phyloP scores from a whole-genome alignment of 2,329 filamentous ascomycete genomes.

The Sphaceloma murrayae region DNA sequence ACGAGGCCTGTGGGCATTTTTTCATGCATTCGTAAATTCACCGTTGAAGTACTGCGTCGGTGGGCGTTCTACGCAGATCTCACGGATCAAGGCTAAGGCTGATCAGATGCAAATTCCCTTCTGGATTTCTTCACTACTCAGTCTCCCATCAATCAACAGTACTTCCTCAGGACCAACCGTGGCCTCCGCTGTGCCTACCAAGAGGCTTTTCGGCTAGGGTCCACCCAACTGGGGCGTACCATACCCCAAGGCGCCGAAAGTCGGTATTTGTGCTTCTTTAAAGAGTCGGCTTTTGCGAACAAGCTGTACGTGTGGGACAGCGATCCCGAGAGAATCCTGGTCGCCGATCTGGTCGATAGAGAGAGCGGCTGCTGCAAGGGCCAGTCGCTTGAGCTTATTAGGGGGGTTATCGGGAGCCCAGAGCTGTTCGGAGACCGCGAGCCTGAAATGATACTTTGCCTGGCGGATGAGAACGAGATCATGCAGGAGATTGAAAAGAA shows the following conservation, averaged over 20 bases:
- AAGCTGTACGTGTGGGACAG: conserved; percentile 12
- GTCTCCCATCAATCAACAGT: conserved; percentile 3
- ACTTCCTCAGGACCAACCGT: neutral
- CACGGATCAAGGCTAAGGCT: neutral
- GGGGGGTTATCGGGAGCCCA: neutral
- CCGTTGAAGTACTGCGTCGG: conserved; percentile 5
- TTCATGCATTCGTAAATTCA: conserved; percentile 8
- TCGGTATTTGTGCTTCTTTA: conserved; percentile 13
- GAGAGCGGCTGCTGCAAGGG: conserved; percentile 2
- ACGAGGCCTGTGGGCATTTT: conserved; percentile 7
- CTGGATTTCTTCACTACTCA: conserved; percentile 3
- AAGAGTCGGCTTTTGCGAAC: neutral
- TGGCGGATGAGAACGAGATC: neutral
- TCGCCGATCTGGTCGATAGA: neutral
- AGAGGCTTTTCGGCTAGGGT: conserved; percentile 7
- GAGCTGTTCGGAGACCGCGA: neutral
- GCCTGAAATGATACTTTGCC: conserved; percentile 5
- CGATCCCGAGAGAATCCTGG: conserved; percentile 7
- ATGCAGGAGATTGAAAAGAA: neutral
- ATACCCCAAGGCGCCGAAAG: neutral
- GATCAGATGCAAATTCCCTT: neutral
- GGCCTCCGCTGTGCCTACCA: neutral
- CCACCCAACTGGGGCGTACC: neutral
- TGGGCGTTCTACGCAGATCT: neutral
- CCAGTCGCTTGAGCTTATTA: neutral